A percentile compares a stretch with the other conserved stretches of the same genome.
Evolutionary conservation across 805 yeast species (phyloP).

Genomic region (Metschnikowia sp.): DNA sequence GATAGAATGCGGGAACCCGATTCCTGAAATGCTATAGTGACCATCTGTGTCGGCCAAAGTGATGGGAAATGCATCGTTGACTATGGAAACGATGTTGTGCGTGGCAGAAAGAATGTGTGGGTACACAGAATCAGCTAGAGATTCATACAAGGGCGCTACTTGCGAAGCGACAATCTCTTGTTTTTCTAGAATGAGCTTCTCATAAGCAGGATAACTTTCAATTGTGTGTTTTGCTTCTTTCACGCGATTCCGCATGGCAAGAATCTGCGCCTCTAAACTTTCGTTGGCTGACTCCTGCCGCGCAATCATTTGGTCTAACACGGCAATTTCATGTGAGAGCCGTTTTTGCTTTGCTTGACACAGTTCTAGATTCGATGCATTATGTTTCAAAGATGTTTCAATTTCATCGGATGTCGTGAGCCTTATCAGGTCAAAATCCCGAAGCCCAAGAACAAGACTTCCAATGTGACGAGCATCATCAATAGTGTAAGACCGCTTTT

Average conservation of each 20-base stretch:
- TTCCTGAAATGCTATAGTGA: slow-evolving; percentile 29
- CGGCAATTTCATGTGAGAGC: neutral
- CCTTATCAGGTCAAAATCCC: slow-evolving; percentile 29
- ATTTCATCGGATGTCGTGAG: slow-evolving; percentile 21
- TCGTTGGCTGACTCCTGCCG: slow-evolving; percentile 26
- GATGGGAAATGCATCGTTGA: slow-evolving; percentile 28
- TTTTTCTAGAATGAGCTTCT: slow-evolving; percentile 19
- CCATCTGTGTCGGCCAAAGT: slow-evolving; percentile 18
- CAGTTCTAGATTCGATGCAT: neutral
- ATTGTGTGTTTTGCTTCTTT: slow-evolving; percentile 17
- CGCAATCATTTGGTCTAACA: slow-evolving; percentile 12
- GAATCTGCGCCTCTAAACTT: slow-evolving; percentile 20
- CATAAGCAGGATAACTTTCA: slow-evolving; percentile 17
- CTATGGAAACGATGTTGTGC: slow-evolving; percentile 12
- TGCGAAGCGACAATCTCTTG: slow-evolving; percentile 27
- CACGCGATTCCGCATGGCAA: slow-evolving; percentile 21
- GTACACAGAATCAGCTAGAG: slow-evolving; percentile 19
- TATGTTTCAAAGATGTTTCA: slow-evolving; percentile 5
- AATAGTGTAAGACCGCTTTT: slow-evolving; percentile 10
- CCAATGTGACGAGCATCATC: slow-evolving; percentile 15
- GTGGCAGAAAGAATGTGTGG: slow-evolving; percentile 21
- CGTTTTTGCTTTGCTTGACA: neutral
- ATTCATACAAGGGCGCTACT: slow-evolving; percentile 26
- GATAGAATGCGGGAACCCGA: slow-evolving; percentile 34
- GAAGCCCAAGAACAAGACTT: slow-evolving; percentile 14